Evolutionary conservation across 176 grass and related monocot species (phyloP), one percentile per base, ranked within the genome.

Genomic region (Poa pratensis): DNA sequence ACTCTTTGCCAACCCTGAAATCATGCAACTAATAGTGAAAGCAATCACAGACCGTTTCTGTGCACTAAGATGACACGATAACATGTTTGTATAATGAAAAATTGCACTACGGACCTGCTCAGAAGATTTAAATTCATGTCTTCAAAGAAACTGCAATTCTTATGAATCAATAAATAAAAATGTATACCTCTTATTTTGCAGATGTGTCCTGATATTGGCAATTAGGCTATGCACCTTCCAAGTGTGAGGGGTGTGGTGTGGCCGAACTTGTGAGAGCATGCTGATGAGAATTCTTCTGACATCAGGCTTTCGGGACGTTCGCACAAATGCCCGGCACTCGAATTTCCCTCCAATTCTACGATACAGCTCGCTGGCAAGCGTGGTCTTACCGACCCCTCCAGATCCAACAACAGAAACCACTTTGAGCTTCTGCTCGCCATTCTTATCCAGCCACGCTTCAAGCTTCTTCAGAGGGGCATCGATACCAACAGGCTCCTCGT

Each of bases 151-250:
- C 13, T 70, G 39, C 2, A 45, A 23, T 45, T 22, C 9, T 2
- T 3, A 73, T 73, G 0, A 28, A 49, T 73, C 6, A 50, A 24
- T 2, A 73, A 12, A 27, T 15, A 49, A 64, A 64, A 13, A 4
- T 28, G 60, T 17, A 39, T 26, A 87, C 85, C 85, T 87, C 78
- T 67, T 81, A 48, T 87, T 18, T 75, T 87, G 46, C 11, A 82
- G 48, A 76, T 87, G 85, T 18, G 22, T 87, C 69, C 18, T 81
- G 10, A 87, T 82, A 4, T 24, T 53, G 4, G 78, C 42, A 81
- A 87, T 82, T 30, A 87, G 48, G 18, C 17, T 75, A 32, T 65
- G 57, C 22, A 75, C 6, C 23, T 39, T 86, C 77, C 77, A 81
- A 17, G 27, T 66, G 7, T 55, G n/a, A 32, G 78, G 46, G 37